Base-by-base conservation (phyloP, 2,329 filamentous ascomycete species). In the Claviceps cyperi region DNA sequence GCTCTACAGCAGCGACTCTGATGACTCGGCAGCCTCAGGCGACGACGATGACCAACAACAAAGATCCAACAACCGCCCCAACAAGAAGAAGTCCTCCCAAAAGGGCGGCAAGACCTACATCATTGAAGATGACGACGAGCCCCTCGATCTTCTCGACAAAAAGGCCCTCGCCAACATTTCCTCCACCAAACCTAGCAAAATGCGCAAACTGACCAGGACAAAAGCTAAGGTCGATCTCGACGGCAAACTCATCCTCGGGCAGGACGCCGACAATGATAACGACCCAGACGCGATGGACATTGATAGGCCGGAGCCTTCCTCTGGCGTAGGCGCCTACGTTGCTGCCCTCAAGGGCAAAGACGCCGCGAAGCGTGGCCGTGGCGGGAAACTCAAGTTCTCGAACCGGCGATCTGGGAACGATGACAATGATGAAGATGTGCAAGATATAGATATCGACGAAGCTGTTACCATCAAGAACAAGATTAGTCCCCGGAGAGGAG, bases 141-240 rank as follows among this genome's bases (percentile, higher is more conserved):
- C 92, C 1, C 82, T 98, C 41, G 92, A 98, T 70, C 77, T 98
- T 44, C 78, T 98, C 15, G 91, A 92, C 60, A 85, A 87, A 54
- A 84, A 83, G 62, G 88, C 90, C 8, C 78, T 98, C 41, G 91
- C 88, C 49, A 92, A 88, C 64, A 96, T 98, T 60, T 95, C 90
- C 2, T 87, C 86, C 5, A 95, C 88, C 11, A 91, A 89, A 65
- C 91, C 90, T 3, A 68, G 77, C 50, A 83, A 80, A 62, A 66
- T 76, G 57, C 77, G 77, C 62, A 74, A 75, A 59, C 72, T 72
- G 49, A 77, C 69, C 41, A 66, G 62, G 54, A 76, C 72, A 48
- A 85, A 83, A 65, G 81, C 81, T 49, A 85, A 80, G 71, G 74
- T 74, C 14, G 81, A 92, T 60, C 66, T 83, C 46, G 86, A 94